Evolutionary conservation across 1,284 basidiomycete species (phyloP), one percentile per base, ranked within the genome.

Genomic region (Rhodotorula mucilaginosa): DNA sequence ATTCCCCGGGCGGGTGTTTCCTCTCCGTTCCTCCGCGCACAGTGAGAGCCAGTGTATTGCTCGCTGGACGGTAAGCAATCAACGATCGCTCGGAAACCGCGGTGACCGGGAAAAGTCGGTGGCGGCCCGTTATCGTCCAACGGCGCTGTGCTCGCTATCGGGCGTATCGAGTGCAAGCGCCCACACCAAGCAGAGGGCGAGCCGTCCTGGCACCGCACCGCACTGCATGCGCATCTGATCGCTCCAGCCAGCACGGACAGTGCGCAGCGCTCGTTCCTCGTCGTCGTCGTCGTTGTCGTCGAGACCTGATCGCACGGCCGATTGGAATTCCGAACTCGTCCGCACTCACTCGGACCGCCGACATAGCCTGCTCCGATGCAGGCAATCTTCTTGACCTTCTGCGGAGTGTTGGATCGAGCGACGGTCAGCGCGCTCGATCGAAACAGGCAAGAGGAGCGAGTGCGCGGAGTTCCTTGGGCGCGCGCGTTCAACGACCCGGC

Each of bases 311-410:
- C 18, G 19, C 13, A 48, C 46, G 31, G 23, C 34, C 34, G 34
- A 1, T 34, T 34, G 34, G 34, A 34, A 1, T 34, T 34, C 34
- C 34, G 34, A 34, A 34, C 34, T 34, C 34, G 34, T 34, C 8
- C 34, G 34, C 8, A 80, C 90, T 82, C 79, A 92, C 92, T 74
- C 31, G 71, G 72, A 3, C 81, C 81, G 44, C 81, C 94, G 80
- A 97, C 94, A 81, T 97, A 97, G 81, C 95, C 95, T 81, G 94
- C 95, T 81, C 94, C 95, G 79, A 97, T 83, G 69, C 83, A 83
- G 68, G 82, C 82, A 67, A 83, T 83, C 72, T 77, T 79, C 69
- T 76, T 77, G 70, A 80, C 77, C 65, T 75, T 72, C 67, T 73
- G 67, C 23, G 12, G 34, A 29, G n/a, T 44, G 13, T 15, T 19